Evolutionary conservation across 2,329 filamentous ascomycete species (phyloP).

Genomic region (Laburnicola sp.): DNA sequence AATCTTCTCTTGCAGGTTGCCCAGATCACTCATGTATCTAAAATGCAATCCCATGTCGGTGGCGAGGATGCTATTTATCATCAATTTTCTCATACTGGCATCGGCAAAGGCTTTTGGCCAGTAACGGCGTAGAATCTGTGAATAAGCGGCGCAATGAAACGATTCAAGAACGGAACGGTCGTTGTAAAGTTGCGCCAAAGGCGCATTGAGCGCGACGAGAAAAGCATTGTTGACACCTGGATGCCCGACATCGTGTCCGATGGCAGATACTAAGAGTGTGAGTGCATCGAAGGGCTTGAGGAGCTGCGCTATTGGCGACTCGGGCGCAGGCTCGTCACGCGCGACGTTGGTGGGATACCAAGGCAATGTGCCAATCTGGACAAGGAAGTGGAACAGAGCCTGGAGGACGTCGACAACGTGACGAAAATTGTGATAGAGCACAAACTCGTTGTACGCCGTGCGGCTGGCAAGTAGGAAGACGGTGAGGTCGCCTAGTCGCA

Average conservation of each 20-base stretch:
- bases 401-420: conserved; percentile 96
- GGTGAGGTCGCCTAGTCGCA: conserved; percentile 69
- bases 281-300: conserved; percentile 86
- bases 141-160: conserved; percentile 96
- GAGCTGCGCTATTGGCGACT: conserved; percentile 71
- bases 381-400: conserved; percentile 86
- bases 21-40: conserved; percentile 89
- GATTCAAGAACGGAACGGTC: conserved; percentile 95
- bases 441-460: conserved; percentile 93
- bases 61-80: conserved; percentile 96
- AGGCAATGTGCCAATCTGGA: conserved; percentile 75
- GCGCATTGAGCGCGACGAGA: conserved; percentile 85
- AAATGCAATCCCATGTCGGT: conserved; percentile 98
- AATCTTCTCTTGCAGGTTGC: conserved; percentile 77
- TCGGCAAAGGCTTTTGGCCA: conserved; percentile 85
- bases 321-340: conserved; percentile 42
- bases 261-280: conserved; percentile 89
- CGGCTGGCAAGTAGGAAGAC: conserved; percentile 86
- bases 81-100: conserved; percentile 77
- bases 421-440: conserved; percentile 97
- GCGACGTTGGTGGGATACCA: conserved; percentile 58
- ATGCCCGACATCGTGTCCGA: conserved; percentile 96
- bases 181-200: conserved; percentile 92
- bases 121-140: conserved; percentile 88
- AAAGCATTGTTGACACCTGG: conserved; percentile 99